Percentiles rank a stretch among this genome's conserved stretches.
Conservation (phyloP, 805 yeast genomes). For the Wilhelminamyces savonicus region DNA sequence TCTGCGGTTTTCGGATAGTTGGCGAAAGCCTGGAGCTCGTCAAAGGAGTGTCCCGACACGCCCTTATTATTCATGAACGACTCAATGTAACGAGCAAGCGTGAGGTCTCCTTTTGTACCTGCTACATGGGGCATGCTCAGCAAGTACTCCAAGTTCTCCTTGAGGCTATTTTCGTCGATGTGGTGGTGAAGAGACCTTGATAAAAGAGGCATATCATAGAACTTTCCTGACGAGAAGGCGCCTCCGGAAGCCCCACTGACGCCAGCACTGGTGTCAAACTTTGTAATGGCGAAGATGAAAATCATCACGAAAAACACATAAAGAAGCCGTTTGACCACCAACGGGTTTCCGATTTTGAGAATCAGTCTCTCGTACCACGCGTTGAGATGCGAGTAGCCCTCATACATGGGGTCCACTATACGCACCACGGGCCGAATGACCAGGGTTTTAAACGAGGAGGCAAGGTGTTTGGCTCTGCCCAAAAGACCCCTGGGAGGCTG, state of each 20-base stretch:
- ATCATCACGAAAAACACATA: constrained; percentile 63
- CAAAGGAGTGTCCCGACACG: constrained; percentile 43
- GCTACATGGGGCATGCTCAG: constrained; percentile 81
- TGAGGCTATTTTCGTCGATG: constrained; percentile 52
- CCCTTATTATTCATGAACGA: constrained; percentile 55
- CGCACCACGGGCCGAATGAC: constrained; percentile 38
- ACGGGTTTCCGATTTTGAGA: constrained; percentile 74
- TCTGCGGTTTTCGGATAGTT: constrained; percentile 50
- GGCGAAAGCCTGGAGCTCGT: constrained; percentile 47
- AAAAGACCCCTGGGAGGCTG: constrained; percentile 27
- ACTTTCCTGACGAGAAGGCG: constrained; percentile 45
- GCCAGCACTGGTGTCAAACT: constrained; percentile 44
- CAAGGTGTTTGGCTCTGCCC: constrained; percentile 27
- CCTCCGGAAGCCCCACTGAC: constrained; percentile 35
- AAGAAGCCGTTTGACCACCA: constrained; percentile 69
- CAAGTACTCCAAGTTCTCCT: constrained; percentile 62
- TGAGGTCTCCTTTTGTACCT: constrained; percentile 81
- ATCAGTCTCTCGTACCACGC: constrained; percentile 51
- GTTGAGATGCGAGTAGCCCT: constrained; percentile 35
- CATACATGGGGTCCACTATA: constrained; percentile 47
- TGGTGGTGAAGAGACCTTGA: constrained; percentile 40
- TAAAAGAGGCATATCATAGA: constrained; percentile 54
- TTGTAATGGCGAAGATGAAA: constrained; percentile 50
- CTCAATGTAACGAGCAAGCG: constrained; percentile 61
- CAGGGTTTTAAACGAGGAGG: constrained; percentile 26